Base-by-base conservation (phyloP, 163 green algal species). In the Chlamydomonas reinhardtii region DNA sequence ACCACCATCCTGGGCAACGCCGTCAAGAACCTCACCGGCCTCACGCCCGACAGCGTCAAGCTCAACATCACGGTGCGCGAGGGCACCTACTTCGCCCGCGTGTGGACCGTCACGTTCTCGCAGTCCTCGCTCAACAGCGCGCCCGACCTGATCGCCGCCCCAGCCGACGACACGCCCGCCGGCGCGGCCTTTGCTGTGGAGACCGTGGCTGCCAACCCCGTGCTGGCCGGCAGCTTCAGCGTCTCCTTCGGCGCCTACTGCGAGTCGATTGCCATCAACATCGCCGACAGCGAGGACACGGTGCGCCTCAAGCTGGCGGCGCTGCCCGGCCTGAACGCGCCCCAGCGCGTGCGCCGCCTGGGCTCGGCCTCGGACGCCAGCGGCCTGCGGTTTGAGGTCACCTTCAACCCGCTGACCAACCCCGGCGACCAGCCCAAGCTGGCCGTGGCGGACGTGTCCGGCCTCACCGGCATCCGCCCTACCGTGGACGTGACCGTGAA, bases 21-120 rank as follows among this genome's bases (percentile, higher is more conserved):
- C 19, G 62, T 88, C 11, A 11, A 25, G 15, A 88, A 81, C 64
- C 20, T 88, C 14, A 87, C 78, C 6, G 48, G 59, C 24, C 32
- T 48, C 0, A 15, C 48, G 48, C 48, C 27, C 22, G 4, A 62
- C 4, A 25, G 16, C 4, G 85, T 86, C 16, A 22, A 17, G 0
- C 12, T 82, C 20, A 35, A 12, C 16, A 66, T 48, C 25, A 62
- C 11, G 2, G 25, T 71, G 12, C 65, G 72, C 54, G 73, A 88
- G 48, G 87, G 87, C 19, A 59, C 43, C 32, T 88, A 89, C 69
- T 70, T 78, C 48, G 74, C 73, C 20, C 75, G 31, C 69, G 39
- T 78, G n/a, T 91, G 87, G 87, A 78, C 64, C 43, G 66, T 91
- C 74, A 82, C 68, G 29, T 91, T 73, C 31, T 15, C 31, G 22